phyloP scores from a whole-genome alignment of 257 asterid genomes.

The Cruciata laevipes region DNA sequence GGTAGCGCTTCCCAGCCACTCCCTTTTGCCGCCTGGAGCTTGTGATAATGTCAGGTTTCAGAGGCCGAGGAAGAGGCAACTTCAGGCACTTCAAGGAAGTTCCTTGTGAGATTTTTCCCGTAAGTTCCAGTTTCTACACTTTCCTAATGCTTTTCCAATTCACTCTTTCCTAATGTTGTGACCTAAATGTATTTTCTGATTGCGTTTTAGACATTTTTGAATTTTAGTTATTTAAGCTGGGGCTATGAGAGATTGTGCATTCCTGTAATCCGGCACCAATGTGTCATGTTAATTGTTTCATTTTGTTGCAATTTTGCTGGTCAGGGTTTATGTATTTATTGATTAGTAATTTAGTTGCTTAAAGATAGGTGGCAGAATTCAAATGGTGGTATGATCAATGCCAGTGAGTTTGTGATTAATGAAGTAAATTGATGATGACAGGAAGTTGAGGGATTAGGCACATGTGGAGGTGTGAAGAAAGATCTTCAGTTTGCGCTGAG shows the following conservation, averaged over 20 bases:
- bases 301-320: too few relatives aligned
- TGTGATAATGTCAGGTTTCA: constrained; percentile 31
- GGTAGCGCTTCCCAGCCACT: neutral
- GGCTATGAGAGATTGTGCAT: neutral
- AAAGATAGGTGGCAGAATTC: neutral
- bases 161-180: too few relatives aligned
- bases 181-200: neutral
- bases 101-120: constrained; percentile 49
- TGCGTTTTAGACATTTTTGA: neutral
- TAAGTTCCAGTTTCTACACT: constrained; percentile 9
- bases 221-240: too few relatives aligned
- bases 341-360: too few relatives aligned
- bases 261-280: too few relatives aligned
- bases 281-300: too few relatives aligned
- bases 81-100: constrained; percentile 27
- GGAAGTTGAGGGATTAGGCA: constrained; percentile 49
- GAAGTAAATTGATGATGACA: constrained; percentile 4
- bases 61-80: constrained; percentile 45
- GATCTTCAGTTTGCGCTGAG: constrained; percentile 25
- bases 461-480: constrained; percentile 27
- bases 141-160: too few relatives aligned
- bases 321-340: neutral
- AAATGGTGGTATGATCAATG: neutral
- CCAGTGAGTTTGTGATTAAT: constrained; percentile 22
- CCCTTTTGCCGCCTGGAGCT: neutral